phyloP scores from a whole-genome alignment of 2,329 filamentous ascomycete species.

The Epichloe uncinata region DNA sequence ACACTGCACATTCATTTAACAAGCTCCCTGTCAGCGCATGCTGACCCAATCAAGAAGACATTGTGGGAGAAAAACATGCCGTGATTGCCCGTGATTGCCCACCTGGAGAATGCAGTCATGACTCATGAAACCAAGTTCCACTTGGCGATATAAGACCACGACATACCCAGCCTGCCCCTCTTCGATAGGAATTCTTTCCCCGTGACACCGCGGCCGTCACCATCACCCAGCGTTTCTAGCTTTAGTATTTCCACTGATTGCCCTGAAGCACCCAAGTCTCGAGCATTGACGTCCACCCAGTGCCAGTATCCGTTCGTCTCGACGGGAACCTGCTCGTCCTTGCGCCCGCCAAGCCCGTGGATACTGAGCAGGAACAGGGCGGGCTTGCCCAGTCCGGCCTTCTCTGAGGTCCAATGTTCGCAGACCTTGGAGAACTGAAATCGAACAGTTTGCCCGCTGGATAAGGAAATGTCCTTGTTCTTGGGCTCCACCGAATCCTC shows the following conservation, averaged over 20 bases:
- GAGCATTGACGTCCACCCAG: slow-evolving; percentile 62
- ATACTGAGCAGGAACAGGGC: slow-evolving; percentile 59
- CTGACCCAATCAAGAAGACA: no score
- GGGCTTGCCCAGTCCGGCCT: slow-evolving; percentile 49
- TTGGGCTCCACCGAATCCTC: slow-evolving; percentile 45
- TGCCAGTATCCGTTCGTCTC: slow-evolving; percentile 68
- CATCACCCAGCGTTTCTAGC: slow-evolving; percentile 36
- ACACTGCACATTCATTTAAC: no score
- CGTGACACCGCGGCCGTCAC: slow-evolving; percentile 34
- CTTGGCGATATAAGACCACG: slow-evolving; percentile 28
- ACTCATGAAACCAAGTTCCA: slow-evolving; percentile 35
- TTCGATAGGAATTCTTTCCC: slow-evolving; percentile 32
- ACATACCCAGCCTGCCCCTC: slow-evolving; percentile 31
- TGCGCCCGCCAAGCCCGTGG: slow-evolving; percentile 50
- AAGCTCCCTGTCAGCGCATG: no score
- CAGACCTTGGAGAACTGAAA: slow-evolving; percentile 75
- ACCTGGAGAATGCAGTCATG: slow-evolving; percentile 23
- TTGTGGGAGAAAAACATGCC: no score
- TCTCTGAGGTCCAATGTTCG: slow-evolving; percentile 67
- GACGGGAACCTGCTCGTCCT: slow-evolving; percentile 56
- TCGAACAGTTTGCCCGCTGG: slow-evolving; percentile 44
- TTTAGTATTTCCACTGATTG: slow-evolving; percentile 53
- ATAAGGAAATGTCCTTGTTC: slow-evolving; percentile 41
- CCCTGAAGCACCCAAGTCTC: slow-evolving; percentile 53
- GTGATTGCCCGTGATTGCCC: no score